A percentile compares a stretch with the other conserved stretches of the same genome.
Evolutionary conservation across 352 stramenopile species (phyloP).

Genomic region (Phytophthora gonapodyides): DNA sequence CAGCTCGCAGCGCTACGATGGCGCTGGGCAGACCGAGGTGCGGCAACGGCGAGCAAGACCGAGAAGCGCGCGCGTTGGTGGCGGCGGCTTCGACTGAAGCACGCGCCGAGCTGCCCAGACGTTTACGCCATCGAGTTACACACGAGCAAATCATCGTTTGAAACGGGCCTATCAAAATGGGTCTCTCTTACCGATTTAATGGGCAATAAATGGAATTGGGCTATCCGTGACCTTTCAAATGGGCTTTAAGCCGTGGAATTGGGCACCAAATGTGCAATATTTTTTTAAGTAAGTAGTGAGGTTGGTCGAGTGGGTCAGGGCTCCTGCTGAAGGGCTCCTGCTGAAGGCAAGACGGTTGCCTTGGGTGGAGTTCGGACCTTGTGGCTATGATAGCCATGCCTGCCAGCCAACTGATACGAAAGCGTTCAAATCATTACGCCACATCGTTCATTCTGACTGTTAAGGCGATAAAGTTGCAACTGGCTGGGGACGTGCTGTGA

Average conservation of each 20-base stretch:
- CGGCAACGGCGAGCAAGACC: background rate
- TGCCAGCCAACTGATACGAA: no score
- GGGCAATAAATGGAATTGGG: conserved; percentile 5
- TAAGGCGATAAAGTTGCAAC: no score
- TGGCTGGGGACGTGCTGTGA: no score
- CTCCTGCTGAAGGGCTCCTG: no score
- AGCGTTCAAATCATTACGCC: no score
- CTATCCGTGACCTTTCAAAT: background rate
- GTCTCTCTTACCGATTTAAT: background rate
- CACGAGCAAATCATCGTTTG: conserved; percentile 16
- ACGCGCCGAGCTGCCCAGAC: background rate
- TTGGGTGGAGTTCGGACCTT: no score
- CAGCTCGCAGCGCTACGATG: background rate
- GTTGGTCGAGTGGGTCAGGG: no score
- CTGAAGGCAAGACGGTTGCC: no score
- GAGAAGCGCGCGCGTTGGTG: background rate
- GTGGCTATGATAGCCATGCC: no score
- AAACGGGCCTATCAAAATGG: background rate
- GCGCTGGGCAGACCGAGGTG: background rate
- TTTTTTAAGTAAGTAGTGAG: no score
- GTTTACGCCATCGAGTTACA: conserved; percentile 24
- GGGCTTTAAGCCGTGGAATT: background rate
- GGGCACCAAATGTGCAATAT: no score
- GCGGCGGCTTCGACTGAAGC: background rate
- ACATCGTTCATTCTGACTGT: no score